phyloP scores from a whole-genome alignment of 1,139 yeast genomes.

The Geotrichum cucujoidarum region DNA sequence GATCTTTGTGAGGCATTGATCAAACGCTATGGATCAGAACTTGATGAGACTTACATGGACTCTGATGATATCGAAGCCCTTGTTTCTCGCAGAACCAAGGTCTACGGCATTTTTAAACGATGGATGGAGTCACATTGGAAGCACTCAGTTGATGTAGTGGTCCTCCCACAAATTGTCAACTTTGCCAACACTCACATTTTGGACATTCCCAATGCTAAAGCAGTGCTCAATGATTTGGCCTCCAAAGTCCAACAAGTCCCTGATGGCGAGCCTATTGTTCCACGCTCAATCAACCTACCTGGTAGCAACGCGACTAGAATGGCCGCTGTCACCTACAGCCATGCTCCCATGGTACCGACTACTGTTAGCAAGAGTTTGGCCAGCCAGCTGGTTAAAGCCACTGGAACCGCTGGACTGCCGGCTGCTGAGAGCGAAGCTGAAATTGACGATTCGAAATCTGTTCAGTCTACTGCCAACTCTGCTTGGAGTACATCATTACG shows the following conservation, averaged over 20 bases:
- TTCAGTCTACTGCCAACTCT: conserved; percentile 7
- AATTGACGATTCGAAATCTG: conserved; percentile 8
- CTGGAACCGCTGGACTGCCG: conserved; percentile 5
- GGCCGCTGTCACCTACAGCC: conserved; percentile 13
- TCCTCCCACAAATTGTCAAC: conserved; percentile 64
- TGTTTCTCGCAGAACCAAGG: conserved; percentile 60
- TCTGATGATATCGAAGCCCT: conserved; percentile 36
- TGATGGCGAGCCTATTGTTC: conserved; percentile 29
- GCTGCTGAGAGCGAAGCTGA: conserved; percentile 4
- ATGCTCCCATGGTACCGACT: conserved; percentile 13
- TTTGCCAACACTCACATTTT: conserved; percentile 57
- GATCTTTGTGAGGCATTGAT: conserved; percentile 69
- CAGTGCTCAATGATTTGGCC: conserved; percentile 27
- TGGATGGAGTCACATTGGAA: conserved; percentile 94
- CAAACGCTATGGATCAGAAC: conserved; percentile 52
- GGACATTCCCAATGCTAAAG: conserved; percentile 28
- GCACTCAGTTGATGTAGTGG: conserved; percentile 51
- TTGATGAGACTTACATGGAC: conserved; percentile 35
- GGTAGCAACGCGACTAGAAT: conserved; percentile 17
- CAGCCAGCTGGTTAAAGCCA: conserved; percentile 10
- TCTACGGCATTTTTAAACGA: conserved; percentile 62
- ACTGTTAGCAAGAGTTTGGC: conserved; percentile 10
- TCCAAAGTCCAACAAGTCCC: conserved; percentile 22
- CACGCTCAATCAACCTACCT: conserved; percentile 26
- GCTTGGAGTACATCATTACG: conserved; percentile 23